Conservation (phyloP, 2,329 filamentous ascomycete genomes). For the Sarocladiaceae sp. region DNA sequence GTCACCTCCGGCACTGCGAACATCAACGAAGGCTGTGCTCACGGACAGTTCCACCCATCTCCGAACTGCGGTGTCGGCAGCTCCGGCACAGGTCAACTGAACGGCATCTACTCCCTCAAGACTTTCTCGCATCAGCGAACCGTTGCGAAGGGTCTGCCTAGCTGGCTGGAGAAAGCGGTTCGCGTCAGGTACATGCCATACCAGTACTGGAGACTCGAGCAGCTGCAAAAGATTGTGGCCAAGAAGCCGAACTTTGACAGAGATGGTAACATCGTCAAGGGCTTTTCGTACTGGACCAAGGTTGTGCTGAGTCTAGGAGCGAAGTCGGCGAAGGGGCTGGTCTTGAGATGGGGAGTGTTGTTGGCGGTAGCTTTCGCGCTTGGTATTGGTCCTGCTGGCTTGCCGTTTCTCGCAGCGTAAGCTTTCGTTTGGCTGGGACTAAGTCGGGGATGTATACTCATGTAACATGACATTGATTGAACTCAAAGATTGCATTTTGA, state of each 20-base stretch:
- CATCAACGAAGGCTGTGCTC: conserved; percentile 44
- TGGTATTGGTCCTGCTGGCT: conserved; percentile 16
- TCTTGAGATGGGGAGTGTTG: conserved; percentile 44
- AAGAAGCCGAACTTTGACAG: conserved; percentile 59
- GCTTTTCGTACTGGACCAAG: conserved; percentile 50
- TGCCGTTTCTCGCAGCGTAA: background rate
- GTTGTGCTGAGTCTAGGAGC: conserved; percentile 50
- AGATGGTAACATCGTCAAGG: conserved; percentile 46
- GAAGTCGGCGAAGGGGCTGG: conserved; percentile 42
- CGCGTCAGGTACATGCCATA: conserved; percentile 67
- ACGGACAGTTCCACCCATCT: conserved; percentile 34
- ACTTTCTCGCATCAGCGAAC: conserved; percentile 35
- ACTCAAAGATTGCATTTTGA: no score
- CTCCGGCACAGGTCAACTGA: conserved; percentile 44
- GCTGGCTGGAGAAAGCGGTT: conserved; percentile 46
- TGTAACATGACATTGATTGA: background rate
- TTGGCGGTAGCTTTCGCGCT: conserved; percentile 34
- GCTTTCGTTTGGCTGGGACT: background rate
- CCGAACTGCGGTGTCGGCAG: conserved; percentile 48
- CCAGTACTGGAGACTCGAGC: conserved; percentile 38
- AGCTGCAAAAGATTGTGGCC: conserved; percentile 37
- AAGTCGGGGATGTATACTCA: background rate
- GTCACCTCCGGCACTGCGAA: conserved; percentile 47
- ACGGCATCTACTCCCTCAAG: conserved; percentile 43
- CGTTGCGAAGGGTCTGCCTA: conserved; percentile 28